phyloP scores from a whole-genome alignment of 495 filamentous ascomycete species.

The Trichoderma orchidacearum region DNA sequence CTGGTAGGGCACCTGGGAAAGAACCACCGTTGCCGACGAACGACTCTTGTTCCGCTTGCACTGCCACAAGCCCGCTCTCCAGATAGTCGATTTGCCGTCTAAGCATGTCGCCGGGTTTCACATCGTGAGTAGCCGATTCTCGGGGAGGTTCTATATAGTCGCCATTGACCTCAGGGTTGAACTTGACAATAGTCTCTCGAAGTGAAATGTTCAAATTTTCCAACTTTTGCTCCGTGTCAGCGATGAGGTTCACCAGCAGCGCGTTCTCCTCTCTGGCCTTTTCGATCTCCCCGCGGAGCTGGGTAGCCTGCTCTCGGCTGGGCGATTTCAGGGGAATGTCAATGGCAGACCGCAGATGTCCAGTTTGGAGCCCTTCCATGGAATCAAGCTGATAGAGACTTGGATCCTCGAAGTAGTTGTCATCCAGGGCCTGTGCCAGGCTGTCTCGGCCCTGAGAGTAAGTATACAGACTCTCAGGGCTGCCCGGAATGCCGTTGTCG shows the following conservation, averaged over 20 bases:
- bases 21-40: slow-evolving; percentile 4
- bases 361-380: slow-evolving; percentile 33
- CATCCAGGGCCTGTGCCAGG: slow-evolving; percentile 28
- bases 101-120: slow-evolving; percentile 29
- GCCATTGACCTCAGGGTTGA: slow-evolving; percentile 33
- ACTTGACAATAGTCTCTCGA: slow-evolving; percentile 49
- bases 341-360: slow-evolving; percentile 20
- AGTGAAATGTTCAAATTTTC: slow-evolving; percentile 60
- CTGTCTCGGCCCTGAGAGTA: slow-evolving; percentile 41
- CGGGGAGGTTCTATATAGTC: slow-evolving; percentile 20
- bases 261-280: slow-evolving; percentile 19
- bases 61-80: slow-evolving; percentile 17
- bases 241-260: slow-evolving; percentile 24
- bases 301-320: slow-evolving; percentile 27
- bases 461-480: slow-evolving; percentile 52
- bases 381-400: slow-evolving; percentile 67
- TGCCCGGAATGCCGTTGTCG: slow-evolving; percentile 44
- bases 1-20: no score
- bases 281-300: slow-evolving; percentile 25
- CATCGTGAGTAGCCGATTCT: slow-evolving; percentile 2
- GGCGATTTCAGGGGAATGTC: slow-evolving; percentile 32
- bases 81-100: slow-evolving; percentile 26
- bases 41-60: slow-evolving; percentile 14
- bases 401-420: slow-evolving; percentile 61
- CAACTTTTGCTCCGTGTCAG: slow-evolving; percentile 53